Evolutionary conservation across 345 rosid genomes (phyloP).

Genomic region (Eucalyptus coolabah): DNA sequence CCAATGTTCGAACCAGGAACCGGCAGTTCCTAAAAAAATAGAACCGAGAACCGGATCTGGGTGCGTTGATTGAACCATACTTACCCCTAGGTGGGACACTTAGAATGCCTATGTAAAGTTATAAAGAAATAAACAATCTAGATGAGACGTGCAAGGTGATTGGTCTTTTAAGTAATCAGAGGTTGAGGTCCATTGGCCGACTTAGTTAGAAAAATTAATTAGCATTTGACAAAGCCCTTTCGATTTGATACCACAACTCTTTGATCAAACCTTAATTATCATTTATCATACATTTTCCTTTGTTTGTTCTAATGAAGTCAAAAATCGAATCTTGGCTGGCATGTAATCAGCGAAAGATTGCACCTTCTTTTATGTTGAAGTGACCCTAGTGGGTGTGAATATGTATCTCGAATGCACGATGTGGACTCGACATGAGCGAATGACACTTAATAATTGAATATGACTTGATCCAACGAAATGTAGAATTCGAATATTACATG

Average conservation of each 20-base stretch:
- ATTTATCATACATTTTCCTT: not conserved
- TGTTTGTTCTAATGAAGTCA: not conserved
- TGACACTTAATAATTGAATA: not conserved
- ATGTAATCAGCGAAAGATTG: not conserved
- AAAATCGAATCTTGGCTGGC: not conserved
- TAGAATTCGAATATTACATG: not conserved
- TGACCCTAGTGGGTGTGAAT: not conserved
- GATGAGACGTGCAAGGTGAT: not conserved
- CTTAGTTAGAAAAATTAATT: not conserved
- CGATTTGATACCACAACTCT: not conserved
- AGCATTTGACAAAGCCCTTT: not conserved
- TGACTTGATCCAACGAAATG: not conserved
- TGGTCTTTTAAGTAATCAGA: not conserved
- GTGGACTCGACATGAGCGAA: not conserved
- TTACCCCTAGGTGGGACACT: not conserved
- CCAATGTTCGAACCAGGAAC: no score
- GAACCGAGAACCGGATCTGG: no score
- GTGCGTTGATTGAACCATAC: no score
- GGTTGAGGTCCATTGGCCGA: not conserved
- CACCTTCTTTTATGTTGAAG: not conserved
- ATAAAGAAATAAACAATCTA: not conserved
- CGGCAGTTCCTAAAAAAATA: no score
- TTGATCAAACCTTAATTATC: not conserved
- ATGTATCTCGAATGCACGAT: not conserved
- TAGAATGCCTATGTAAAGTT: not conserved